These are phyloP conservation scores for Epicoccum sorghinum DNA, from an alignment of 2,329 filamentous ascomycete genomes.

Conservation along the genomic window DNA sequence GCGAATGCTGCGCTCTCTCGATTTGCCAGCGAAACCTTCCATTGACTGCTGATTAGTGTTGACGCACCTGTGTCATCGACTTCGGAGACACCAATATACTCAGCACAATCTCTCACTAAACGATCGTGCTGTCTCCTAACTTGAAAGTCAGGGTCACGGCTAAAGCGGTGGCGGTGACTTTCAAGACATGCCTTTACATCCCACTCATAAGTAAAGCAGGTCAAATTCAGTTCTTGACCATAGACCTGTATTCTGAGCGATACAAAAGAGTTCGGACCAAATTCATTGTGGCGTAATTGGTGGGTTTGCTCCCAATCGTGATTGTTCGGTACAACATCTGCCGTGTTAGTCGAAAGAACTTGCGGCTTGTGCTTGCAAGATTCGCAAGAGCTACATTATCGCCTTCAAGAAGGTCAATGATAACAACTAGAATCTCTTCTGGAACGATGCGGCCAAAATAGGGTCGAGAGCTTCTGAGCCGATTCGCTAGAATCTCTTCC, in stretches of 20 bases:
- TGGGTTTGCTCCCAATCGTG: not conserved
- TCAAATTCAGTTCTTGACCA: not conserved
- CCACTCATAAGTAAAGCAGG: too few species aligned
- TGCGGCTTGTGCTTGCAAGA: not conserved
- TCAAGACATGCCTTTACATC: too few species aligned
- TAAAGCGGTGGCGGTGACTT: too few species aligned
- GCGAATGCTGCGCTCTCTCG: not conserved
- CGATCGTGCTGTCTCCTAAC: too few species aligned
- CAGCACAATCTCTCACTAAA: too few species aligned
- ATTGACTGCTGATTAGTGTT: not conserved
- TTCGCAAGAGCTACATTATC: not conserved
- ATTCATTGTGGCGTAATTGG: not conserved
- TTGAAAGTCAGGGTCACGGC: too few species aligned
- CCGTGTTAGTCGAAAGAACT: not conserved
- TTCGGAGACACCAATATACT: too few species aligned
- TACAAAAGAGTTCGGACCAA: not conserved
- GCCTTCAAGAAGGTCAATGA: not conserved
- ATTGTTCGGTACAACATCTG: not conserved
- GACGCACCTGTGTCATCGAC: too few species aligned
- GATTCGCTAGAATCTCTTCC: too few species aligned
- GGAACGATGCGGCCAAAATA: too few species aligned
- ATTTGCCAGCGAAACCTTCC: not conserved
- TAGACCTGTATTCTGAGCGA: not conserved
- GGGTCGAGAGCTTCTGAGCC: too few species aligned
- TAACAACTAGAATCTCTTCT: not conserved